Base-by-base conservation (phyloP, 345 rosid genomes). In the Raphanus raphanistrum region DNA sequence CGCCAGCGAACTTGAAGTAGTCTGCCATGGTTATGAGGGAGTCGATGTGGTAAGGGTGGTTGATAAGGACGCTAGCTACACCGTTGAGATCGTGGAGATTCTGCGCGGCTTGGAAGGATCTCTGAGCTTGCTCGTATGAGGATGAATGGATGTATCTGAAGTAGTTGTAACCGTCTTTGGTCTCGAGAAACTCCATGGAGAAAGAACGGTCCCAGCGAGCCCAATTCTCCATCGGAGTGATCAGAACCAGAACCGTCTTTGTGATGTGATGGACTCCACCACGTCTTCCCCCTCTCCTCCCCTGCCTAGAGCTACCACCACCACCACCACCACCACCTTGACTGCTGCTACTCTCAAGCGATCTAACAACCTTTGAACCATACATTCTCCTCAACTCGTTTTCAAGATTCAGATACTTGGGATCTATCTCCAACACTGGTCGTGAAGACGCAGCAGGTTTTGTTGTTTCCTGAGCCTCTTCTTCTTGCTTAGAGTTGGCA, bases 1-100 rank as follows among this genome's bases (percentile, higher is more conserved):
- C 98, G 26, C 94, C 97, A 54, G 66, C 85, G 73, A 93, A 88
- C 82, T 84, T 91, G 64, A 91, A 91, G 82, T 91, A 93, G 63
- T 93, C 98, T 1, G 98, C 95, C 86, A 93, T 91, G 29, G 97
- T 91, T 72, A 93, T 76, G 27, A 93, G 93, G n/a, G 98, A 91
- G 75, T 93, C 98, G 55, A 90, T 82, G 76, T 93, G 98, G 77
- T 93, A 93, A 31, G 96, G 97, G 82, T 91, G 73, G 76, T 88
- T 12, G 36, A 85, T 27, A 12, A 91, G 81, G 80, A 93, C 84
- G 68, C 84, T 89, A 61, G 94, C 92, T 48, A 93, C 87, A 17
- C 92, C 88, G 65, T 93, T 91, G 50, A 93, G 79, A 79, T 93
- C 98, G 60, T 93, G 98, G 81, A 80, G 82, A 74, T 93, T 90